A percentile compares a stretch with the other conserved stretches of the same genome.
phyloP scores from a whole-genome alignment of 1,284 basidiomycete genomes.

The Irpex lacteus region DNA sequence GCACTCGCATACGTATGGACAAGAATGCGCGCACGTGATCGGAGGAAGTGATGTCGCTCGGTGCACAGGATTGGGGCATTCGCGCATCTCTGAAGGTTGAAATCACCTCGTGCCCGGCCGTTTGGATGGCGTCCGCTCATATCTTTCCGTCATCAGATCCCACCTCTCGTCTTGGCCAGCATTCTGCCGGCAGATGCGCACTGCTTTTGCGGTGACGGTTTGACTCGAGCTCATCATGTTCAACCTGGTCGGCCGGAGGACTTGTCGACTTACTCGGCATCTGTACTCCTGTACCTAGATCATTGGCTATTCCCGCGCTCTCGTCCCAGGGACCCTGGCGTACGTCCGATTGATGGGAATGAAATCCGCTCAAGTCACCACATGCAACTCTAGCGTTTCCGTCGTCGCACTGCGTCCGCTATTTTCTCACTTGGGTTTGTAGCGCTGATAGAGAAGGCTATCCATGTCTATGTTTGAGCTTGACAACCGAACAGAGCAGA shows the following conservation, averaged over 20 bases:
- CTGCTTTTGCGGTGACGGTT: slow-evolving; percentile 12
- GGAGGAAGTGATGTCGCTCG: not conserved
- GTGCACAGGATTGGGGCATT: not conserved
- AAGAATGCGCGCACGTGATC: not conserved
- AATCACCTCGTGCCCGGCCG: slow-evolving; percentile 8
- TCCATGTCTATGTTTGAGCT: slow-evolving; percentile 19
- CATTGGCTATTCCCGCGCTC: slow-evolving; percentile 13
- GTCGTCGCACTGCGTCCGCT: slow-evolving; percentile 11
- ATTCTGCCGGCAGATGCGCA: slow-evolving; percentile 12
- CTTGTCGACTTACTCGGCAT: slow-evolving; percentile 10
- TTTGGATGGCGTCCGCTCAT: slow-evolving; percentile 1
- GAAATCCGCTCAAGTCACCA: slow-evolving; percentile 2
- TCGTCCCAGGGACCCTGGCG: slow-evolving; percentile 8
- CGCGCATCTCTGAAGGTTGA: not conserved
- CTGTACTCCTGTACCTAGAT: slow-evolving; percentile 4
- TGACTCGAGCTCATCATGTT: slow-evolving; percentile 5
- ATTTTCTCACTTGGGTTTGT: slow-evolving; percentile 5
- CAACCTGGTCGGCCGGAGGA: slow-evolving; percentile 6
- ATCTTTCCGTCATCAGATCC: slow-evolving; percentile 13
- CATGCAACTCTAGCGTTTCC: slow-evolving; percentile 2
- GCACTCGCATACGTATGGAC: not conserved
- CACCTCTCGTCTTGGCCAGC: not conserved
- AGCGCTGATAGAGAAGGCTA: slow-evolving; percentile 18
- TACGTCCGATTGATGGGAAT: slow-evolving; percentile 12
- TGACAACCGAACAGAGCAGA: slow-evolving; percentile 18